These are phyloP conservation scores for Populus davidiana DNA, from an alignment of 345 rosid species.

Conservation along the genomic window DNA sequence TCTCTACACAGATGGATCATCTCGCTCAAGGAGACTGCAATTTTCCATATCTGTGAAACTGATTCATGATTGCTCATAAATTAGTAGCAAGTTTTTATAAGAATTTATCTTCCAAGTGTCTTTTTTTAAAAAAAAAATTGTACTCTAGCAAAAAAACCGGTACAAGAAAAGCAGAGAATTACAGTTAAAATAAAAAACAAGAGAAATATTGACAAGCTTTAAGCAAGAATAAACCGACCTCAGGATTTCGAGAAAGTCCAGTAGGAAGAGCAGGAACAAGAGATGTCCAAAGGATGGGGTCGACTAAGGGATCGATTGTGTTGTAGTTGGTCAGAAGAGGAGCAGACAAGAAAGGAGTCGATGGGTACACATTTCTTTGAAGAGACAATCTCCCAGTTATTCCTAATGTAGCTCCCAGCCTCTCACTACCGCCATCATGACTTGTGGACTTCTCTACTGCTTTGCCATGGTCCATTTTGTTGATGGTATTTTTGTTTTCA, in stretches of 20 bases:
- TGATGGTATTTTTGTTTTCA: constrained; percentile 64
- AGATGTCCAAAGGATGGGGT: constrained; percentile 83
- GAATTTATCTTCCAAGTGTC: not conserved
- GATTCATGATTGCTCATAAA: not conserved
- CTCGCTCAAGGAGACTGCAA: not conserved
- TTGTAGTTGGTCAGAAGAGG: constrained; percentile 83
- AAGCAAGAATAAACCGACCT: constrained; percentile 43
- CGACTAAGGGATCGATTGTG: constrained; percentile 61
- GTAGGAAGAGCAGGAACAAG: constrained; percentile 66
- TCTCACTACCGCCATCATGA: constrained; percentile 45
- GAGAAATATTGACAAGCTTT: not conserved
- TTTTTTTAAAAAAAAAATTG: not conserved
- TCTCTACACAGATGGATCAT: not conserved
- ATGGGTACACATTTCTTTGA: constrained; percentile 70
- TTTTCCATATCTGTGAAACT: not conserved
- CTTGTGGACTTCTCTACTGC: constrained; percentile 60
- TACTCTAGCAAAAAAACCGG: not conserved
- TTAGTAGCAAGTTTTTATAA: not conserved
- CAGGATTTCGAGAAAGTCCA: constrained; percentile 60
- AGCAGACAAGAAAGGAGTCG: constrained; percentile 77
- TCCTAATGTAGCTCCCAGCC: constrained; percentile 59
- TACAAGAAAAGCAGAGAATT: not conserved
- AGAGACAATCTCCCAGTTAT: constrained; percentile 59
- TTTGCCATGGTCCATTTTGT: constrained; percentile 75
- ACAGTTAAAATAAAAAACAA: not conserved